phyloP scores from a whole-genome alignment of 2,329 filamentous ascomycete species.

The Neonectria magnoliae region DNA sequence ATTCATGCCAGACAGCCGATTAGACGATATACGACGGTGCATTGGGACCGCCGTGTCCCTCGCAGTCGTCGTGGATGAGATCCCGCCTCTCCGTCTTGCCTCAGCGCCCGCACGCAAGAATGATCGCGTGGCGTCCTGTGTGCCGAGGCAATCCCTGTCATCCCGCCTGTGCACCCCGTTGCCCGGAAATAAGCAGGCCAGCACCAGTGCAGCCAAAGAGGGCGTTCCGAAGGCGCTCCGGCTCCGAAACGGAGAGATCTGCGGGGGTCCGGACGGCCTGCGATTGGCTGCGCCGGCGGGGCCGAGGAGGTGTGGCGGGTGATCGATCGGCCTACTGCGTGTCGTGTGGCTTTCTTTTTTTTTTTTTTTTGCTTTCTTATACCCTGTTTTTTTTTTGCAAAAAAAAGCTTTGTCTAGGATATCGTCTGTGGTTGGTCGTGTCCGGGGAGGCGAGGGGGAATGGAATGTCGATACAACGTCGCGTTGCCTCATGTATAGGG shows the following conservation, averaged over 20 bases:
- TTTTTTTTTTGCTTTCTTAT: neutral
- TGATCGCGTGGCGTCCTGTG: neutral
- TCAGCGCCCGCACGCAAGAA: neutral
- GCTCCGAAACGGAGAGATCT: neutral
- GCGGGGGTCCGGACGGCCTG: neutral
- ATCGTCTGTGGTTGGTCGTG: neutral
- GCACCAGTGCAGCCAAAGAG: neutral
- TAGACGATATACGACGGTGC: neutral
- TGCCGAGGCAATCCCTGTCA: neutral
- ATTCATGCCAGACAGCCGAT: neutral
- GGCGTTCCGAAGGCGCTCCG: neutral
- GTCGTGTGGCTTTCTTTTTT: neutral
- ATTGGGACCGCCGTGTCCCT: too few species aligned
- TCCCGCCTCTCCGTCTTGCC: neutral
- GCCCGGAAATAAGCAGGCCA: neutral
- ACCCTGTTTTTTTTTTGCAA: neutral
- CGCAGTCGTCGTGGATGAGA: neutral
- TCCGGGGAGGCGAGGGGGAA: neutral
- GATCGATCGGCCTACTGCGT: neutral
- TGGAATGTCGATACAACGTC: neutral
- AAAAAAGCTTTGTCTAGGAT: too few species aligned
- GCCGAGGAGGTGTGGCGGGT: neutral
- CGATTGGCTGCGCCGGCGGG: neutral
- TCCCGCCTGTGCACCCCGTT: neutral
- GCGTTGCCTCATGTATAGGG: neutral